Evolutionary conservation across 768 basidiomycete genomes (phyloP).

Genomic region (Hericium erinaceus): DNA sequence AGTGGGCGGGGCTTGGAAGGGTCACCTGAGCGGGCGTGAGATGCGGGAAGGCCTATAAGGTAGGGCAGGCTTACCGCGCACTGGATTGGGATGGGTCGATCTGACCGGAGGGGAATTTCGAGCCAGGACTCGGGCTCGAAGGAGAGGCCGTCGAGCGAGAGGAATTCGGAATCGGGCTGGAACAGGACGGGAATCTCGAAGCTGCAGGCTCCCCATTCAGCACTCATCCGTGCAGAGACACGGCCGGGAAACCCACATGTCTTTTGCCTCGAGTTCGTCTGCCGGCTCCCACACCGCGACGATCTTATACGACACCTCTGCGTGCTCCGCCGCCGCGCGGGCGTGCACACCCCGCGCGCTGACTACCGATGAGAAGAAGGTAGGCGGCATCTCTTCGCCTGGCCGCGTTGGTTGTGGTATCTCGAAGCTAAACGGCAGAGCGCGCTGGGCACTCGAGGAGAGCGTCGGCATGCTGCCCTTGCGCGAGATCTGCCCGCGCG

Average conservation of each 20-base stretch:
- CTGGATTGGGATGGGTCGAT: constrained; percentile 52
- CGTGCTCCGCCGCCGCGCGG: constrained; percentile 23
- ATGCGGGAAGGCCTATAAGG: background rate
- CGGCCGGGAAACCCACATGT: constrained; percentile 32
- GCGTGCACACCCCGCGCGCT: constrained; percentile 18
- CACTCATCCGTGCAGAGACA: background rate
- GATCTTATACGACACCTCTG: constrained; percentile 46
- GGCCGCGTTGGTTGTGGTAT: constrained; percentile 39
- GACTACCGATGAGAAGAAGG: constrained; percentile 35
- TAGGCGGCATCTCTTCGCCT: constrained; percentile 55
- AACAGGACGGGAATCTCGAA: constrained; percentile 58
- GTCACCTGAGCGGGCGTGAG: constrained; percentile 37
- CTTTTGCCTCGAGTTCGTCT: constrained; percentile 32
- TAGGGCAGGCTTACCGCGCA: constrained; percentile 45
- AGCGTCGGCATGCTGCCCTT: background rate
- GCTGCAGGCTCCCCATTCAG: constrained; percentile 24
- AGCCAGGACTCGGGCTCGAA: constrained; percentile 48
- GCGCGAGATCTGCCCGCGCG: background rate
- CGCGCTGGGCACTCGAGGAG: constrained; percentile 5
- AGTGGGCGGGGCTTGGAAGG: constrained; percentile 50
- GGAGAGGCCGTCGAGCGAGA: constrained; percentile 40
- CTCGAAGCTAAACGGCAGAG: constrained; percentile 44
- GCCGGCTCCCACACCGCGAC: constrained; percentile 49
- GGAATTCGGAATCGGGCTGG: constrained; percentile 51
- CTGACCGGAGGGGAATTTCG: constrained; percentile 56